phyloP scores from a whole-genome alignment of 1,139 yeast genomes.

The Diutina scorzettiae region DNA sequence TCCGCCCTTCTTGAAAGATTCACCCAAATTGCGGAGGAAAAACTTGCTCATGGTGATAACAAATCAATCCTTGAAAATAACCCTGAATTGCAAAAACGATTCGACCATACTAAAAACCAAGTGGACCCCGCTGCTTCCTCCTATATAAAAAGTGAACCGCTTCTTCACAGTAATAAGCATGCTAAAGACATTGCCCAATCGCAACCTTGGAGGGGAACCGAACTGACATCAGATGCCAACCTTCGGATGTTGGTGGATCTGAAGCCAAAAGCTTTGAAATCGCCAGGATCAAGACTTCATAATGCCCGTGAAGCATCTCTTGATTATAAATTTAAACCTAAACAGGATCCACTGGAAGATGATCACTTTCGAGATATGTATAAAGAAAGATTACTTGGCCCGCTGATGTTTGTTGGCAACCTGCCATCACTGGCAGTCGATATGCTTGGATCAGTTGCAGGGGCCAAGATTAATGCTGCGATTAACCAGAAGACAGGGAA shows the following conservation, averaged over 20 bases:
- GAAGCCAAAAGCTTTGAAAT: constrained; percentile 31
- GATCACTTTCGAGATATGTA: constrained; percentile 52
- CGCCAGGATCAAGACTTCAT: constrained; percentile 29
- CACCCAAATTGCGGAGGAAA: constrained; percentile 19
- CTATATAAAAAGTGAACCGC: constrained; percentile 21
- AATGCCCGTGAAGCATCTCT: constrained; percentile 54
- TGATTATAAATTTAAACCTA: constrained; percentile 40
- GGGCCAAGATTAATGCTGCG: constrained; percentile 62
- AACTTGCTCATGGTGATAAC: constrained; percentile 11
- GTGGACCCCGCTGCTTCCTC: constrained; percentile 7
- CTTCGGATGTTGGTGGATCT: constrained; percentile 54
- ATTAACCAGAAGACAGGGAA: constrained; percentile 50
- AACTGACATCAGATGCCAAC: constrained; percentile 36
- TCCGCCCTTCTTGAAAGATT: constrained; percentile 16
- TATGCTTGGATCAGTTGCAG: constrained; percentile 53
- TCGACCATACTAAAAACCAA: constrained; percentile 9
- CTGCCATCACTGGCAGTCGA: constrained; percentile 12
- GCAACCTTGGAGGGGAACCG: constrained; percentile 63
- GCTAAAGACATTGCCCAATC: constrained; percentile 40
- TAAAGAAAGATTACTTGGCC: constrained; percentile 51
- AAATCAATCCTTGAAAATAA: constrained; percentile 12
- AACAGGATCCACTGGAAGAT: constrained; percentile 17
- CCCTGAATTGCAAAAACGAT: constrained; percentile 12
- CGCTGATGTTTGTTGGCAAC: constrained; percentile 28
- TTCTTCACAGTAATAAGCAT: constrained; percentile 30